Percentiles rank a stretch among this genome's conserved stretches.
Evolutionary conservation across 495 filamentous ascomycete species (phyloP).

Genomic region (Penicillium simplicissimum): DNA sequence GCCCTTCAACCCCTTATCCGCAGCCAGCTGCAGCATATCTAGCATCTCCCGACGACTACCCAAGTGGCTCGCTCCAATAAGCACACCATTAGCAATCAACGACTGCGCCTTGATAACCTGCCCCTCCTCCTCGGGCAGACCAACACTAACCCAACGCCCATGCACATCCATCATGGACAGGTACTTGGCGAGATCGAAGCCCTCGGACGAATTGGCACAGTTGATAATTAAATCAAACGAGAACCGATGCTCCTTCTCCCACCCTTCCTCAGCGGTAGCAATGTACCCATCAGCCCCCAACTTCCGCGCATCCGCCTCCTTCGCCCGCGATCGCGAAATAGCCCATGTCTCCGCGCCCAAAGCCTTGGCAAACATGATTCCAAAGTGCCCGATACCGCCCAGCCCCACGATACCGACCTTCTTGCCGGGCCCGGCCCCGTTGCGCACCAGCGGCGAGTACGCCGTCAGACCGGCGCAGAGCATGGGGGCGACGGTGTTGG

Average conservation of each 20-base stretch:
- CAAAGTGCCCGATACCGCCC: conserved; percentile 76
- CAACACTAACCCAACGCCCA: conserved; percentile 79
- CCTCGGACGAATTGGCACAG: conserved; percentile 66
- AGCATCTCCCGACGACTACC: conserved; percentile 79
- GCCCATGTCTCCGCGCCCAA: conserved; percentile 71
- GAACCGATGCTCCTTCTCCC: conserved; percentile 55
- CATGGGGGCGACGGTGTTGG: conserved; percentile 76
- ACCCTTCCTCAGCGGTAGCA: conserved; percentile 64
- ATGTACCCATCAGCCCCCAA: conserved; percentile 77
- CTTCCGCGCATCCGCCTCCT: conserved; percentile 65
- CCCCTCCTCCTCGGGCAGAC: conserved; percentile 78
- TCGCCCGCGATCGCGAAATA: conserved; percentile 66
- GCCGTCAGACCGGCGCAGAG: conserved; percentile 84
- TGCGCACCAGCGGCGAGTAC: conserved; percentile 74
- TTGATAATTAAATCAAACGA: conserved; percentile 77
- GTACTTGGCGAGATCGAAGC: conserved; percentile 70
- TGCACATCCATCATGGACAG: conserved; percentile 80
- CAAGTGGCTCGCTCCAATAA: conserved; percentile 80
- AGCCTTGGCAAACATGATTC: conserved; percentile 68
- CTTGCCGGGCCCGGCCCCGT: conserved; percentile 74
- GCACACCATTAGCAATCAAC: conserved; percentile 73
- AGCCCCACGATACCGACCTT: conserved; percentile 79
- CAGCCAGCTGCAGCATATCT: conserved; percentile 79
- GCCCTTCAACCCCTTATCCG: conserved; percentile 75
- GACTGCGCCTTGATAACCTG: conserved; percentile 74